Evolutionary conservation across 2,329 filamentous ascomycete species (phyloP), one percentile per base, ranked within the genome.

Genomic region (Fusarium guadeloupense): DNA sequence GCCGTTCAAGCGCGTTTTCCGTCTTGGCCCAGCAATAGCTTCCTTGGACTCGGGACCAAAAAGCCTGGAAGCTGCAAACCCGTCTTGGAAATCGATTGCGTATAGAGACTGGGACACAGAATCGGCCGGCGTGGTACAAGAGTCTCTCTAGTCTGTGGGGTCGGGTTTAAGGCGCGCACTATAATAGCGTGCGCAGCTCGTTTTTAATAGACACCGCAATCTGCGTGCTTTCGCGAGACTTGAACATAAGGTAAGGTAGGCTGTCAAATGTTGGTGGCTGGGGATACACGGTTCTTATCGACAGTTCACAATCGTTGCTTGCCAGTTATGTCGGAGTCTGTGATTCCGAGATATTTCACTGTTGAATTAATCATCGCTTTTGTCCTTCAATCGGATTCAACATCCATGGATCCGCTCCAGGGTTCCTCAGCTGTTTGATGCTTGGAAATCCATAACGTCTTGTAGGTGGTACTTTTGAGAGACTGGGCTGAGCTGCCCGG

Each of bases 11-110:
- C 40, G 35, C 21, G 26, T 50, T 35, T 61, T 51, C 28, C 35
- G 40, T 56, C 40, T 61, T 52, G 37, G 46, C 34, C 23, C 35
- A 37, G 34, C 13, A 42, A 54, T 44, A 46, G 51, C 56, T 63
- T 44, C 44, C 23, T 63, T 56, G 44, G 34, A 42, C 23, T 30
- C 30, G 30, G n/a, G n/a, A 39, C 33, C 20, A 39, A 52, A 58
- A 52, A 52, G 42, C 39, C 43, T 64, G 48, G 26, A 49, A 41
- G 43, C 19, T 35, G 26, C 40, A 47, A 14, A 16, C n/a, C n/a
- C 30, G 25, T 44, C 23, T 43, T 44, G 39, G n/a, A 58, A 33
- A 64, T 62, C 37, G 20, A 14, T 51, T 44, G 30, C 38, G 26
- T 20, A 65, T 65, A 51, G 56, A 47, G 46, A 37, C 25, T 39